A percentile compares a stretch with the other conserved stretches of the same genome.
phyloP scores from a whole-genome alignment of 2,329 filamentous ascomycete genomes.

The Curvularia sp. region DNA sequence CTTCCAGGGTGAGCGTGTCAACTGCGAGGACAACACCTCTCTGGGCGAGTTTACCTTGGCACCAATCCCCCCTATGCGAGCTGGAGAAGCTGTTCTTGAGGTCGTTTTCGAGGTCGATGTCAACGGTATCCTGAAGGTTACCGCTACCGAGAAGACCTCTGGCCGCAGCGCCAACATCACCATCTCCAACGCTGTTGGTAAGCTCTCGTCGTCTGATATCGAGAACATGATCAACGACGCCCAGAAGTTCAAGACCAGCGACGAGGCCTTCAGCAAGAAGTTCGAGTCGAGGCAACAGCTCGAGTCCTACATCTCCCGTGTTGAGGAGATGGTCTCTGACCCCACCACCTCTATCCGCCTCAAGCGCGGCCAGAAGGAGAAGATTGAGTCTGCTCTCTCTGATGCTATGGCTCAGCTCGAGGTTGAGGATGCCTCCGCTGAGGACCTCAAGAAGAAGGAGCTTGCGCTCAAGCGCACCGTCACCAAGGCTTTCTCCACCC shows the following conservation, averaged over 20 bases:
- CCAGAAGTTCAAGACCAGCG: constrained; percentile 97
- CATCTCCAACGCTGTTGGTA: constrained; percentile 99
- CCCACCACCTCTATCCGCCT: constrained; percentile 95
- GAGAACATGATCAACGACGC: constrained; percentile 98
- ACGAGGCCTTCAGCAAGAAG: constrained; percentile 99
- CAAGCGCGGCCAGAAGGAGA: constrained; percentile 99
- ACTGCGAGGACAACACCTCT: constrained; percentile 98
- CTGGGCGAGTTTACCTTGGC: constrained; percentile 96
- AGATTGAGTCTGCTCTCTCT: constrained; percentile 96
- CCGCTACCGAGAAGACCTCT: constrained; percentile 97
- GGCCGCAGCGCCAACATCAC: constrained; percentile 99
- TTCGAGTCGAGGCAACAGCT: constrained; percentile 99
- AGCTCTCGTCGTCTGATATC: constrained; percentile 92
- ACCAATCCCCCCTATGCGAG: constrained; percentile 84
- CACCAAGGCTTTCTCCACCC: constrained; percentile 96
- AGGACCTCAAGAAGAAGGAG: constrained; percentile 99
- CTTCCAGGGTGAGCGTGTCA: constrained; percentile 95
- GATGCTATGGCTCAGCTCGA: constrained; percentile 98
- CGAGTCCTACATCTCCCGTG: constrained; percentile 97
- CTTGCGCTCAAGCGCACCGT: constrained; percentile 95
- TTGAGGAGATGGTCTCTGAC: constrained; percentile 98
- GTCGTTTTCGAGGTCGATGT: constrained; percentile 99
- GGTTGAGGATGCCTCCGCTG: constrained; percentile 87
- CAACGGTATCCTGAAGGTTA: constrained; percentile 99
- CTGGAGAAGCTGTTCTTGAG: constrained; percentile 95